phyloP scores from a whole-genome alignment of 2,329 filamentous ascomycete genomes.

The Emergomyces africanus region DNA sequence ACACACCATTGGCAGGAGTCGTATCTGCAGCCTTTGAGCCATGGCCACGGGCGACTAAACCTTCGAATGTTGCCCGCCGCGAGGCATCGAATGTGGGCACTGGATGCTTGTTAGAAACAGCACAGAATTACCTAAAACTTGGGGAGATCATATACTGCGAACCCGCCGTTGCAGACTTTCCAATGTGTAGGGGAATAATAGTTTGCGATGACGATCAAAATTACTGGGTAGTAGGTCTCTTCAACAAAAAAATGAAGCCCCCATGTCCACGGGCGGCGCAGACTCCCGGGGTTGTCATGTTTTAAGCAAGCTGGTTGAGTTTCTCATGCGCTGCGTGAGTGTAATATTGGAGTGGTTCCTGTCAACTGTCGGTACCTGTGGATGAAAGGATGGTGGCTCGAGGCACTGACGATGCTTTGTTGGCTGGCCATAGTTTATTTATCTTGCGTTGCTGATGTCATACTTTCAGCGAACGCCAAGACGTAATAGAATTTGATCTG shows the following conservation, averaged over 20 bases:
- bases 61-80: neutral
- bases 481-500: too few relatives aligned
- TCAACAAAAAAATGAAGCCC: neutral
- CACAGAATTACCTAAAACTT: neutral
- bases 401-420: neutral
- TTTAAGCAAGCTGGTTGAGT: neutral
- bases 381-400: neutral
- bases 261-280: too few relatives aligned
- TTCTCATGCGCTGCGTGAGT: neutral
- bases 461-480: neutral
- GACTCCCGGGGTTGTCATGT: neutral
- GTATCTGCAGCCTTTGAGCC: neutral
- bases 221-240: neutral
- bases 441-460: neutral
- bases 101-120: neutral
- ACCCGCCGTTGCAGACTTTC: neutral
- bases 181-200: neutral
- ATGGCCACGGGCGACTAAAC: too few relatives aligned
- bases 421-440: neutral
- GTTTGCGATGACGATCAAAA: neutral
- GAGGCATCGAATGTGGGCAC: neutral
- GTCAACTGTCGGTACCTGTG: neutral
- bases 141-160: neutral
- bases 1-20: neutral
- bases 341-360: neutral